Base-by-base conservation (phyloP, 176 grass and related monocot genomes). In the Poa pratensis region DNA sequence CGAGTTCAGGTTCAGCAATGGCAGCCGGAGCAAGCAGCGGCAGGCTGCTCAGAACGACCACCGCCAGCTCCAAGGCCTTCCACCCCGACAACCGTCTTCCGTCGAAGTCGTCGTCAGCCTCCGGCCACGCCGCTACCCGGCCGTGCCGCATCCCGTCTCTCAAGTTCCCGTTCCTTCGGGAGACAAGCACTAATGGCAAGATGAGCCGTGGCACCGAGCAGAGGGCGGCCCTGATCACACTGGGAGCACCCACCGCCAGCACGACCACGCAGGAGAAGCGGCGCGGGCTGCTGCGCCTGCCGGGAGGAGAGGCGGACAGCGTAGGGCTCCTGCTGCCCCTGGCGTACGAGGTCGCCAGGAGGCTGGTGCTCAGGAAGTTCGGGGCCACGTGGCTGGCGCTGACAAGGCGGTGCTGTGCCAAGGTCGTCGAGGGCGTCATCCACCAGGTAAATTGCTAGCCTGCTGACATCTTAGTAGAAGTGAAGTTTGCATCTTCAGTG, bases 1-100 rank as follows among this genome's bases (percentile, higher is more conserved):
- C 55, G 34, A n/a, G n/a, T n/a, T n/a, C n/a, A n/a, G n/a, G 64
- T 54, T 43, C 77, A 23, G 80, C 73, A 85, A 94, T 94, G 92
- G 87, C 87, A 1, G 76, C 75, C 26, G 34, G 34, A 35, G 34
- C 34, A 35, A 35, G 34, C n/a, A 72, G 43, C 64, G 67, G 84
- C 84, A 65, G 65, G 79, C 28, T 89, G 30, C 46, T 89, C 9
- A 43, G 80, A 43, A 18, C 62, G 5, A 68, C 40, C n/a, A 49
- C 61, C 58, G 18, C 63, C 50, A 46, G 2, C 45, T 46, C 45
- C 45, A 82, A 66, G 64, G 52, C 88, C 34, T 67, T 76, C 18
- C 73, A 34, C 27, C 30, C 9, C 0, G 80, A 89, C 39, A 53
- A 8, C 53, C 42, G n/a, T 14, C 43, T 52, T 7, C 34, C 73